Evolutionary conservation across 345 rosid species (phyloP), one percentile per base, ranked within the genome.

Genomic region (Aegle marmelos): DNA sequence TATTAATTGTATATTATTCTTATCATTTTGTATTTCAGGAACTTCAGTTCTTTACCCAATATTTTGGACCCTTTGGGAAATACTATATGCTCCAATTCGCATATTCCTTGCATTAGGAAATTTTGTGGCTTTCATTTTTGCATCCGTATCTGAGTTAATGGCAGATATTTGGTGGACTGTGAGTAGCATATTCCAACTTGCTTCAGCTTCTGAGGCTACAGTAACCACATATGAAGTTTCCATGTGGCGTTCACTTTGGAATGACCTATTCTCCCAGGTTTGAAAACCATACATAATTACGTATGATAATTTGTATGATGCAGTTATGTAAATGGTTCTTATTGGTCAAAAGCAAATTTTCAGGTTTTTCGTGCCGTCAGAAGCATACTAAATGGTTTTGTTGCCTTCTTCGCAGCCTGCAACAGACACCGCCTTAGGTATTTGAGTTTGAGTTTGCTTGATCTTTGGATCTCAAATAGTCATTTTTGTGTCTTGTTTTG

Each of bases 391-490:
- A 85, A 97, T 79, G 99, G 99, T 28, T 88, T 93, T 76, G 91
- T 91, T 34, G 99, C 94, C 66, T 91, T 91, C 89, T 94, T 94
- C 78, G 78, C 90, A 34, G 90, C 98, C 34, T 97, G 99, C 89
- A 94, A 97, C 86, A 87, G 99, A 82, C 99, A 97, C 85, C 98
- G 98, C 67, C 98, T 97, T 56, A 93, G 99, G 99, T 97, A 83
- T 78, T 21, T 14, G 30, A 17, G 30, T 39, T 63, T 30, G 33
- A 19, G 61, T 31, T 30, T 19, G 74, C 16, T 50, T n/a, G 16
- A 2, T 13, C 25, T 25, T 56, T 27, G 2, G 21, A 48, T 28
- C 37, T 10, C 37, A 62, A 27, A 28, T 24, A 2, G 50, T 50
- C 22, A 70, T 31, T 61, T 71, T 5, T 56, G 13, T 22, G 16